Evolutionary conservation across 1,139 yeast genomes (phyloP).

Genomic region (Scheffersomyces stambukii): DNA sequence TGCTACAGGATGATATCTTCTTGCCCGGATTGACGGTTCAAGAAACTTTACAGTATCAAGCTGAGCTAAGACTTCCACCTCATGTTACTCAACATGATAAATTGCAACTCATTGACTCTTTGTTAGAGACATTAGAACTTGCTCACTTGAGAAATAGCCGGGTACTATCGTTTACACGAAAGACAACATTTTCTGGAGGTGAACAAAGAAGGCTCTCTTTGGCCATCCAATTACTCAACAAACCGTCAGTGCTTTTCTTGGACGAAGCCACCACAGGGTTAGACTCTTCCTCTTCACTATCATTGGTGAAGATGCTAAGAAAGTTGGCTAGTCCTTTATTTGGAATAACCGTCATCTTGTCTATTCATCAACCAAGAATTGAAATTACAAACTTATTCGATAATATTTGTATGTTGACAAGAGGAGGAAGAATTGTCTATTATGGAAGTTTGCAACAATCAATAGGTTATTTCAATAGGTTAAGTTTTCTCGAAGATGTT

Average conservation of each 20-base stretch:
- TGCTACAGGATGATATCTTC: conserved; percentile 67
- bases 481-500: conserved; percentile 1
- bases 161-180: conserved; percentile 47
- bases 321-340: conserved; percentile 37
- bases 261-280: conserved; percentile 87
- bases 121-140: conserved; percentile 53
- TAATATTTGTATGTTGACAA: conserved; percentile 56
- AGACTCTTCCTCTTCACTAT: conserved; percentile 69
- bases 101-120: conserved; percentile 46
- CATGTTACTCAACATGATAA: conserved; percentile 35
- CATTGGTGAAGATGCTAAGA: conserved; percentile 55
- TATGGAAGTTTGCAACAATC: conserved; percentile 45
- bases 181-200: conserved; percentile 66
- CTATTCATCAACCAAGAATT: conserved; percentile 76
- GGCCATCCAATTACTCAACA: conserved; percentile 67
- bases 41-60: conserved; percentile 63
- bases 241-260: conserved; percentile 66
- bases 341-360: conserved; percentile 65
- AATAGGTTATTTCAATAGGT: conserved; percentile 40
- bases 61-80: conserved; percentile 54
- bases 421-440: conserved; percentile 56
- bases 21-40: conserved; percentile 62
- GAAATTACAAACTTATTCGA: conserved; percentile 65
- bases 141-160: conserved; percentile 53
- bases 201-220: conserved; percentile 71